These are phyloP conservation scores for Septoria petroselini DNA, from an alignment of 2,329 filamentous ascomycete genomes.

Conservation along the genomic window DNA sequence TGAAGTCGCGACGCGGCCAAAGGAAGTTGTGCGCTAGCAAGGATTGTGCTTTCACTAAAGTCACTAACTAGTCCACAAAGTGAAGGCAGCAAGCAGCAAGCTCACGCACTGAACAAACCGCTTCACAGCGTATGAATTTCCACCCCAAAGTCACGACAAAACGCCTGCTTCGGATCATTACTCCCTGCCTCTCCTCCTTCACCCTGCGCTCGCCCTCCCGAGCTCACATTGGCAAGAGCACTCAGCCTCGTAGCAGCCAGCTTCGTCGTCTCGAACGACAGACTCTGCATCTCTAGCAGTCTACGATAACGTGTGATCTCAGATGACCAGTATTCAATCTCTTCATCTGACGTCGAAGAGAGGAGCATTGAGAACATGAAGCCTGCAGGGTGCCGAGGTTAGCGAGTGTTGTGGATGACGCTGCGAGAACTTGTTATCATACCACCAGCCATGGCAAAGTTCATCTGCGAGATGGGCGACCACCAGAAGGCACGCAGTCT, in stretches of 20 bases:
- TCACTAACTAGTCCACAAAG: background rate
- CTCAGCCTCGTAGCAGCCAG: constrained; percentile 24
- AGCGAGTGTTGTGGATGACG: background rate
- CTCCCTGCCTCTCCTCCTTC: constrained; percentile 5
- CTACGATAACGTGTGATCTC: constrained; percentile 25
- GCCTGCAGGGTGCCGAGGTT: constrained; percentile 16
- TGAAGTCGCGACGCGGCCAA: background rate
- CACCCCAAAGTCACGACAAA: constrained; percentile 27
- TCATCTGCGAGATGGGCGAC: constrained; percentile 25
- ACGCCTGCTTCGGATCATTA: constrained; percentile 23
- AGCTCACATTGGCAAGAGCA: constrained; percentile 21
- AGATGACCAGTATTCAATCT: constrained; percentile 26
- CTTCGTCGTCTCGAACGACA: constrained; percentile 27
- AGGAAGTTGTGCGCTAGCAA: background rate
- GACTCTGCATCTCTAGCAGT: constrained; percentile 28
- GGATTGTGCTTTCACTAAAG: too few species aligned
- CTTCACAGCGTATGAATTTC: constrained; percentile 22
- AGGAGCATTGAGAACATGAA: constrained; percentile 30
- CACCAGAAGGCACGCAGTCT: constrained; percentile 29
- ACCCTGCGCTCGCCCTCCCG: constrained; percentile 9
- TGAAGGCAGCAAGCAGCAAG: background rate
- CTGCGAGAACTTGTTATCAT: background rate
- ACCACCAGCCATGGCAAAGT: constrained; percentile 17
- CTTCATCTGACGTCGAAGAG: constrained; percentile 22
- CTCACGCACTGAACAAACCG: too few species aligned